These are phyloP conservation scores for Pyronema domesticum DNA, from an alignment of 495 filamentous ascomycete species.

Conservation along the genomic window DNA sequence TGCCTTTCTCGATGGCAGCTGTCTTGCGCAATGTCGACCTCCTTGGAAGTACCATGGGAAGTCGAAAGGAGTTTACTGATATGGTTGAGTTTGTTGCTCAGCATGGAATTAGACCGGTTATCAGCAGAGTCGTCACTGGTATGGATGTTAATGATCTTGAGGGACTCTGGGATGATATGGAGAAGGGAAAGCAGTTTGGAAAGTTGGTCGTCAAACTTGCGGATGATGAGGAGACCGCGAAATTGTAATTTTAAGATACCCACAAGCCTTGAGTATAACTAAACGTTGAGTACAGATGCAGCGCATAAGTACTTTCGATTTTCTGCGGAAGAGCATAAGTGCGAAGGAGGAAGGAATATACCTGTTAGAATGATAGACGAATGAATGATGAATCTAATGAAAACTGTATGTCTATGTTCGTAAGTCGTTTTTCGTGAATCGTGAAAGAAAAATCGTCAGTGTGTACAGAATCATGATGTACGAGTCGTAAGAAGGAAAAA, in stretches of 20 bases:
- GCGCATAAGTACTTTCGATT: no score
- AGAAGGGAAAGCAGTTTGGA: conserved; percentile 56
- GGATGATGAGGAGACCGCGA: conserved; percentile 2
- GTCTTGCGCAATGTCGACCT: conserved; percentile 57
- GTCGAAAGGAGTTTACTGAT: conserved; percentile 51
- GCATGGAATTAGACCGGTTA: conserved; percentile 45
- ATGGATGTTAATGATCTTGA: conserved; percentile 51
- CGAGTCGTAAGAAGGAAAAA: no score
- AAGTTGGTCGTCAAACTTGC: conserved; percentile 49
- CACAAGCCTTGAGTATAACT: no score
- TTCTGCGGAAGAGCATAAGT: no score
- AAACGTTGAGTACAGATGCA: no score
- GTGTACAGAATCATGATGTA: no score
- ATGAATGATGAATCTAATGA: no score
- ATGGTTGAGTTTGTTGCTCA: conserved; percentile 57
- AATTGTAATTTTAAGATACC: background rate
- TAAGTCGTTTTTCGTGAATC: no score
- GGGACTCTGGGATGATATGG: conserved; percentile 56
- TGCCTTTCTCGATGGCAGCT: conserved; percentile 52
- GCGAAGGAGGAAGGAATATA: no score
- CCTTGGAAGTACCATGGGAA: conserved; percentile 51
- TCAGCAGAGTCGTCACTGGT: conserved; percentile 42
- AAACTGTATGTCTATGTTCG: no score
- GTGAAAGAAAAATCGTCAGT: no score
- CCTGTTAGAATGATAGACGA: no score